phyloP scores from a whole-genome alignment of 2,329 filamentous ascomycete species.

The Cladosporium phlei region DNA sequence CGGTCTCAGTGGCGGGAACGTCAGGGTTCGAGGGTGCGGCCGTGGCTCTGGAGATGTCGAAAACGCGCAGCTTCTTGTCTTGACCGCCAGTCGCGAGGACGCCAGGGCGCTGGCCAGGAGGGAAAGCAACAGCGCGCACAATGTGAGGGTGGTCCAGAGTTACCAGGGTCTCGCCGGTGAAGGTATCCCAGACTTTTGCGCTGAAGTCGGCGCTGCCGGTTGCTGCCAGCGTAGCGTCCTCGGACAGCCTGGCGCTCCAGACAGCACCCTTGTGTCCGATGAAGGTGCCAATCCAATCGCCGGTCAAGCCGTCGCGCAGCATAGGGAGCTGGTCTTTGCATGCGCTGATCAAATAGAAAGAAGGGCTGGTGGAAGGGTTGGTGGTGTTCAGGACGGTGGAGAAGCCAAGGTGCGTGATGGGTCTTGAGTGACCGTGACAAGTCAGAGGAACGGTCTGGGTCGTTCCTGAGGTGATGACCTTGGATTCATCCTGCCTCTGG shows the following conservation, averaged over 20 bases:
- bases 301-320: slow-evolving; percentile 92
- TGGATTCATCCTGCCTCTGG: slow-evolving; percentile 30
- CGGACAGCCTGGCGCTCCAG: slow-evolving; percentile 88
- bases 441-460: slow-evolving; percentile 76
- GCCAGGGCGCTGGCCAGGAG: slow-evolving; percentile 58
- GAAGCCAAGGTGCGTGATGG: slow-evolving; percentile 87
- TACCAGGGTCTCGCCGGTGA: slow-evolving; percentile 82
- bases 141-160: slow-evolving; percentile 92
- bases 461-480: slow-evolving; percentile 28
- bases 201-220: slow-evolving; percentile 90
- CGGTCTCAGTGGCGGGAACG: neutral
- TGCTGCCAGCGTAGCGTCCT: slow-evolving; percentile 80
- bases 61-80: slow-evolving; percentile 95
- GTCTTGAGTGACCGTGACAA: slow-evolving; percentile 89
- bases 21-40: slow-evolving; percentile 11
- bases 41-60: slow-evolving; percentile 63
- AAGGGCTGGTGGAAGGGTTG: slow-evolving; percentile 23
- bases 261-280: slow-evolving; percentile 97
- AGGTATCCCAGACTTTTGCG: slow-evolving; percentile 95
- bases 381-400: slow-evolving; percentile 60
- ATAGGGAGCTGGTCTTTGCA: slow-evolving; percentile 88
- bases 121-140: slow-evolving; percentile 85
- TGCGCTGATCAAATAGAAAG: slow-evolving; percentile 86
- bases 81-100: slow-evolving; percentile 87
- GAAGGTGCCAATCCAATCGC: slow-evolving; percentile 97